Evolutionary conservation across 805 yeast species (phyloP).

Genomic region (Schizosaccharomyces cryophilus): DNA sequence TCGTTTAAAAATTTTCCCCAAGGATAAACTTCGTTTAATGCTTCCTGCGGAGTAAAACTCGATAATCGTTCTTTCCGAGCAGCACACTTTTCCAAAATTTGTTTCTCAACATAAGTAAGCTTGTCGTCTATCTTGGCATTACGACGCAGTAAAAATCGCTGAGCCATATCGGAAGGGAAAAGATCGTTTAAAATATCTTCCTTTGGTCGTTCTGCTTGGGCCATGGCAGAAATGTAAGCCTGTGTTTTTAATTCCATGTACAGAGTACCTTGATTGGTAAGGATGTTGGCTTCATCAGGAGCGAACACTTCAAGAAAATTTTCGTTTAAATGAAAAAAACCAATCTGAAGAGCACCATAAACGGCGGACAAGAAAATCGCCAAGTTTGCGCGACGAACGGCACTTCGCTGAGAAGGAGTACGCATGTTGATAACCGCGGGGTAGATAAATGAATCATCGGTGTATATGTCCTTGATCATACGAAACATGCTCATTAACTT

Average conservation of each 20-base stretch:
- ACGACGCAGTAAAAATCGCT: slow-evolving; percentile 16
- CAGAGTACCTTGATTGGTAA: slow-evolving; percentile 52
- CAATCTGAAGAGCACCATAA: slow-evolving; percentile 61
- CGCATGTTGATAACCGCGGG: slow-evolving; percentile 27
- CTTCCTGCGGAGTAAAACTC: background rate
- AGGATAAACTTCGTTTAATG: background rate
- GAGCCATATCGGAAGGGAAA: slow-evolving; percentile 40
- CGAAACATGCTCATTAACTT: background rate
- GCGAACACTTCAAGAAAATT: slow-evolving; percentile 71
- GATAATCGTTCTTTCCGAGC: background rate
- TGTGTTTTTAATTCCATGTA: slow-evolving; percentile 81
- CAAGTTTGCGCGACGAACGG: slow-evolving; percentile 61
- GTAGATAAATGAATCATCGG: slow-evolving; percentile 46
- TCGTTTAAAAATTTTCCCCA: slow-evolving; percentile 1
- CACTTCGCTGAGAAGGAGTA: slow-evolving; percentile 18
- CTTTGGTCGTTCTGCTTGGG: slow-evolving; percentile 30
- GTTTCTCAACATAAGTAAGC: background rate
- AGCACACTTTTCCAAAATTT: background rate
- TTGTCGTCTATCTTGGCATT: background rate
- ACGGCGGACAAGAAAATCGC: slow-evolving; percentile 77
- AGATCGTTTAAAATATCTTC: slow-evolving; percentile 48
- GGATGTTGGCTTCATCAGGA: slow-evolving; percentile 37
- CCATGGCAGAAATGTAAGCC: slow-evolving; percentile 73
- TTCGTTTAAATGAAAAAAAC: slow-evolving; percentile 66
- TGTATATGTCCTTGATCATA: slow-evolving; percentile 29